Base-by-base conservation (phyloP, 495 filamentous ascomycete species). In the Xylaria acuta region DNA sequence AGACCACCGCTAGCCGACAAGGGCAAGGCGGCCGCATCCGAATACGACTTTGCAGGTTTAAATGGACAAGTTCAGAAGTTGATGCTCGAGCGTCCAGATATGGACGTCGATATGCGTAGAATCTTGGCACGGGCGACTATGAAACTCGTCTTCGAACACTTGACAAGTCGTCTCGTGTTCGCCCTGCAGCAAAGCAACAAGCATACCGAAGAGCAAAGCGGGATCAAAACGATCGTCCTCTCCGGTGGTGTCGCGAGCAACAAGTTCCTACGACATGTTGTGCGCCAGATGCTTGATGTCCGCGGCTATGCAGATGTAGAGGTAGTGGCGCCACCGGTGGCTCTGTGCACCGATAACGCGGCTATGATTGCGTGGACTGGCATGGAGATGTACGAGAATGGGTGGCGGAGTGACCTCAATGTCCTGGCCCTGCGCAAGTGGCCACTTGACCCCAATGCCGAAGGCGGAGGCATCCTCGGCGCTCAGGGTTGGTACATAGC, bases 331-430 rank as follows among this genome's bases (percentile, higher is more conserved):
- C 96, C 96, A 27, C 96, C 96, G 5, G 77, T 86, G 27, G 82
- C 84, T 59, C 83, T 95, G 72, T 97, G 96, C 75, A 97, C 93
- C 0, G 96, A 99, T 77, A 98, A 98, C 83, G 96, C 95, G 20
- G 94, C 94, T n/a, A 99, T 98, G 96, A 94, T 98, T 75, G 95
- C 92, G 1, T 99, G 96, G 96, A 87, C 95, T 6, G 96, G 92
- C 0, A 86, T 94, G 67, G 95, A 97, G 84, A 97, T 98, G 94
- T 98, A 86, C 70, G 90, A 94, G 79, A 88, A 86, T 4, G 94
- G 95, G 0, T 95, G 88, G 86, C 80, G 82, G 62, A 91, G 88
- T 22, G 84, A 86, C 27, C 74, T 95, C 36, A 84, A 81, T 30
- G 85, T 89, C 62, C 77, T 86, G 43, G 85, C 92, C 8, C 67